Base-by-base conservation (phyloP, 2,329 filamentous ascomycete genomes). In the Botrytis paeoniae region DNA sequence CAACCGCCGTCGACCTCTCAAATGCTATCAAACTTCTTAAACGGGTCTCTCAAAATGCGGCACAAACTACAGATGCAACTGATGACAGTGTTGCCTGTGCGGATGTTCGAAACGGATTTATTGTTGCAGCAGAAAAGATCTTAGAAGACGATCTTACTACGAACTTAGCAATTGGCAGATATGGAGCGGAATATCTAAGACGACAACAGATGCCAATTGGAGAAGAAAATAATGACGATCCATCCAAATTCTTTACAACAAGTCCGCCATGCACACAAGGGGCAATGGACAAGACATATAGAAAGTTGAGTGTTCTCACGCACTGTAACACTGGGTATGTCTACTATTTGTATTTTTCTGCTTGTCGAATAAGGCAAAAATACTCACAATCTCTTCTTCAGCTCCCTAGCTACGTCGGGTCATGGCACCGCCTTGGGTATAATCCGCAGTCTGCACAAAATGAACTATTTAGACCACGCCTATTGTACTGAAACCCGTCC, bases 401-500 rank as follows among this genome's bases (percentile, higher is more conserved):
- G 91, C 41, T 98, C 95, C 32, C 90, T 99, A 48, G 96, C 96
- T 39, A 99, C 96, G 1, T 97, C 96, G 25, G 96, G 96, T n/a
- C 97, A 98, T 81, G 96, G 96, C 69, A 99, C 96, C 18, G 96
- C 96, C 0, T 86, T 99, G 4, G 96, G 96, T 35, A 96, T 99
- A 69, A 94, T 99, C 78, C 93, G 96, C 73, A 93, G 93, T 7
- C 86, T 99, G 8, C 89, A 93, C 79, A 83, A 88, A 20, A 86
- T 86, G 72, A 85, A 86, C 8, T 85, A 89, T 10, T 87, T 99
- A 37, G 86, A 90, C 75, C 95, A 94, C 80, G 95, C 94, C 57
- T 99, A 94, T 85, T 99, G 95, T 85, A 97, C 95, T 66, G 96
- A 99, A 84, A 99, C 96, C 4, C 89, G 96, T 48, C 96, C 96